Conservation (phyloP, 805 yeast genomes). For the Yarrowia porcina region DNA sequence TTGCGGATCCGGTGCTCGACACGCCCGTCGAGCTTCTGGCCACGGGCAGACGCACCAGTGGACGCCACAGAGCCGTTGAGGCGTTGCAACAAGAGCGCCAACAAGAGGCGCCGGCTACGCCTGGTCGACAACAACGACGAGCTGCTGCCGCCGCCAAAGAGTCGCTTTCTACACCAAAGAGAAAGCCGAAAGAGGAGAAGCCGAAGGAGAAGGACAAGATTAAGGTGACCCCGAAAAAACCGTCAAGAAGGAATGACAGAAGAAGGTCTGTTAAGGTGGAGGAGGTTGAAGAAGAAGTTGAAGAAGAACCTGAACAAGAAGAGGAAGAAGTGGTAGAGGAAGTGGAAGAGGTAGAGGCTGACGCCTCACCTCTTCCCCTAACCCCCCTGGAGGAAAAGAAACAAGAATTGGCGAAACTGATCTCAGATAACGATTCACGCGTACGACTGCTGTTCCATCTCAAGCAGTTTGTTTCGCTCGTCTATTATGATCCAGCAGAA, state of each 20-base stretch:
- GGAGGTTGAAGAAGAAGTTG: background rate
- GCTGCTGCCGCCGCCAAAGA: slow-evolving; percentile 11
- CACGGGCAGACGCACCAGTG: slow-evolving; percentile 1
- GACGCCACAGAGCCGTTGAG: slow-evolving; percentile 7
- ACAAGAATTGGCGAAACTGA: slow-evolving; percentile 29
- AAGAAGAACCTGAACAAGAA: background rate
- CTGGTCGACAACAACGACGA: background rate
- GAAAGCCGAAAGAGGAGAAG: background rate
- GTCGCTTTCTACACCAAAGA: slow-evolving; percentile 2
- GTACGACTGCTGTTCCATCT: slow-evolving; percentile 42
- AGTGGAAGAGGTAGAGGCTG: background rate
- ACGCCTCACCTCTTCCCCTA: background rate
- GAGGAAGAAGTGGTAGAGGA: background rate
- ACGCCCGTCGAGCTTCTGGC: background rate
- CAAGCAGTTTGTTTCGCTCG: slow-evolving; percentile 42
- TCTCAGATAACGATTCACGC: slow-evolving; percentile 38
- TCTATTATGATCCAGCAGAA: slow-evolving; percentile 39
- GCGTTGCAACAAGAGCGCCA: background rate
- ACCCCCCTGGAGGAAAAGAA: slow-evolving; percentile 23
- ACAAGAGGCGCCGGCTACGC: background rate
- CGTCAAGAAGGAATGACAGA: background rate
- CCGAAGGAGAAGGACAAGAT: background rate
- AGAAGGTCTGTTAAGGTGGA: slow-evolving; percentile 7
- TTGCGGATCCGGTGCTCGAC: slow-evolving; percentile 13
- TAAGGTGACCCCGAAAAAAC: background rate